Base-by-base conservation (phyloP, 257 asterid species). In the Solanum microdontum region DNA sequence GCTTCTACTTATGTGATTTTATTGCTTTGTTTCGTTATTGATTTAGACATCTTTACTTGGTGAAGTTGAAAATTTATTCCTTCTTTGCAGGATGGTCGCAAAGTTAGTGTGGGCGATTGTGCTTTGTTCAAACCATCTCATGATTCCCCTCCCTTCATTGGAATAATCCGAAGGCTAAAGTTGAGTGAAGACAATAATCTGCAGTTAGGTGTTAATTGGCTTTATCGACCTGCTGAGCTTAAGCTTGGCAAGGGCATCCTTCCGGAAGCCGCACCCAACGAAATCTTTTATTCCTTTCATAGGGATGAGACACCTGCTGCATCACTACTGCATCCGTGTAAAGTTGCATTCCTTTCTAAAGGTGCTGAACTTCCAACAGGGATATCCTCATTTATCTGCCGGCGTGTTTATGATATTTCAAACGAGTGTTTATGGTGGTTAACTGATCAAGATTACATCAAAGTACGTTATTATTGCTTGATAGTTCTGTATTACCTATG, bases 291-390 rank as follows among this genome's bases (percentile, higher is more conserved):
- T 86, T 94, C 99, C 55, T 95, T 97, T 88, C 99, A 94, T 82
- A 86, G 94, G 90, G 97, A 95, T 94, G 92, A 94, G 91, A 92
- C 89, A 83, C 93, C 98, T 70, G 97, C 98, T 87, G 98, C 98
- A 76, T 94, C 98, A 64, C 92, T 95, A 85, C 95, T 95, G 34
- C 98, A 96, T 92, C 99, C 96, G 70, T 95, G 99, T 92, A 94
- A 94, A 94, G 99, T 97, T 92, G 98, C 99, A 89, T 95, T 97
- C 92, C 99, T 97, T 89, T 97, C 99, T 69, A 90, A 91, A 92
- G 98, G 98, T 69, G 93, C 88, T 87, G 98, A 92, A 90, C 98
- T 95, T 90, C 98, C 98, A 24, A 36, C 91, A 21, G 94, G 95
- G 92, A 89, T 91, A 89, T 93, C 97, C 76, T 92, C 98, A 85